These are phyloP conservation scores for Solanum dulcamara DNA, from an alignment of 257 asterid genomes.

Conservation along the genomic window DNA sequence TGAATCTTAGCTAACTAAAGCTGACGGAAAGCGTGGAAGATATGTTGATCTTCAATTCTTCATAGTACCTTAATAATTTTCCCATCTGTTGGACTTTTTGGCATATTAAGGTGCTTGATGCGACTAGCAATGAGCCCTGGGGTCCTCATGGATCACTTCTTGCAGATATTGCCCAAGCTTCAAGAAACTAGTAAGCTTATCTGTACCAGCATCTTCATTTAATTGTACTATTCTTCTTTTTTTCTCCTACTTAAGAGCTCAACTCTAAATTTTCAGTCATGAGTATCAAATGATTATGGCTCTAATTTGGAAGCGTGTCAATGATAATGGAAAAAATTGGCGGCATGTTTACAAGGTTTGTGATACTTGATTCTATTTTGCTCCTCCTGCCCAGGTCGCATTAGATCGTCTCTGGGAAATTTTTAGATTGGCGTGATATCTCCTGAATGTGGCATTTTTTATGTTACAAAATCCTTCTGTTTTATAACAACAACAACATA, in stretches of 20 bases:
- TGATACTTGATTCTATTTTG: background rate
- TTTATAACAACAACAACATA: no score
- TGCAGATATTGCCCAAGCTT: constrained; percentile 86
- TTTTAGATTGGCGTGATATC: background rate
- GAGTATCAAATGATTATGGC: constrained; percentile 94
- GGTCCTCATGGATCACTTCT: constrained; percentile 96
- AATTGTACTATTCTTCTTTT: background rate
- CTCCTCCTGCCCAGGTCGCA: background rate
- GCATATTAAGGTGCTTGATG: constrained; percentile 74
- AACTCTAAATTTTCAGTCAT: constrained; percentile 40
- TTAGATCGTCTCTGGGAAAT: background rate
- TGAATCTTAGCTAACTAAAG: background rate
- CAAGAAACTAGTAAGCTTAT: constrained; percentile 59
- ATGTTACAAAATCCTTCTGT: background rate
- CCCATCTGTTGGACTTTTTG: background rate
- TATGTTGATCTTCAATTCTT: background rate
- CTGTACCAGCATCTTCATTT: background rate
- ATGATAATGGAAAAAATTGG: constrained; percentile 95
- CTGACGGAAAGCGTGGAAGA: background rate
- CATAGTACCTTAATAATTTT: background rate
- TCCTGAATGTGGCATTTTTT: background rate
- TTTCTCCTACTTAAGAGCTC: constrained; percentile 6
- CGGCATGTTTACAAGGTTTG: constrained; percentile 95
- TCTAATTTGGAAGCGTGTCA: constrained; percentile 88
- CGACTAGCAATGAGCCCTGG: constrained; percentile 98